Evolutionary conservation across 768 basidiomycete genomes (phyloP).

Genomic region (Serendipita indica): DNA sequence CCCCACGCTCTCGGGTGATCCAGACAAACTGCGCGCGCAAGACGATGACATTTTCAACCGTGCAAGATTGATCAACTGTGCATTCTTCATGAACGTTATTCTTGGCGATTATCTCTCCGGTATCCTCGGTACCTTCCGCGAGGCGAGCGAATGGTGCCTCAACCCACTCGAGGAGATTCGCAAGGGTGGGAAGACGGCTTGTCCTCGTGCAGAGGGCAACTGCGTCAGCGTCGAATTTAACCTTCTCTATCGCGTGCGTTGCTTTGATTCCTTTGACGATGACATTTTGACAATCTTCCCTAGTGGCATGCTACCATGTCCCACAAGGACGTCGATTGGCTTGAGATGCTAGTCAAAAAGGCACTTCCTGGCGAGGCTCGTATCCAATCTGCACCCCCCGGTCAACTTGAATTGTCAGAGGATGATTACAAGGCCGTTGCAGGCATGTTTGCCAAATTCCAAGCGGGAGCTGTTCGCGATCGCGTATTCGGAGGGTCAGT

Average conservation of each 20-base stretch:
- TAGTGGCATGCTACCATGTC: constrained; percentile 53
- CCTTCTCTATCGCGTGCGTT: constrained; percentile 39
- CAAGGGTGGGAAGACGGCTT: constrained; percentile 34
- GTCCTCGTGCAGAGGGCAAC: constrained; percentile 66
- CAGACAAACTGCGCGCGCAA: constrained; percentile 26
- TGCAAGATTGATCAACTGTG: constrained; percentile 54
- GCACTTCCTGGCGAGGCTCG: constrained; percentile 34
- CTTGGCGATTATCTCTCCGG: constrained; percentile 56
- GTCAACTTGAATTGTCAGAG: neutral
- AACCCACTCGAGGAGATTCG: constrained; percentile 60
- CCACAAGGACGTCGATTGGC: constrained; percentile 41
- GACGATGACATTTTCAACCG: constrained; percentile 70
- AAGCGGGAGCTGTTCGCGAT: neutral
- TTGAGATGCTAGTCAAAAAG: constrained; percentile 35
- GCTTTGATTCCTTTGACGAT: constrained; percentile 13
- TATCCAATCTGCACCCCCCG: neutral
- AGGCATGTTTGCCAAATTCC: neutral
- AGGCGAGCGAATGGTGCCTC: constrained; percentile 50
- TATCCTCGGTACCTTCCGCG: constrained; percentile 54
- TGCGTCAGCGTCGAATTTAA: constrained; percentile 71
- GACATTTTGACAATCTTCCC: constrained; percentile 18
- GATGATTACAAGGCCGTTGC: neutral
- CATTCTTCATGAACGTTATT: constrained; percentile 16
- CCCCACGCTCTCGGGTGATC: neutral
- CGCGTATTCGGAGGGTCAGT: neutral